These are phyloP conservation scores for Pseudozyma pruni DNA, from an alignment of 1,284 basidiomycete genomes.

Conservation along the genomic window DNA sequence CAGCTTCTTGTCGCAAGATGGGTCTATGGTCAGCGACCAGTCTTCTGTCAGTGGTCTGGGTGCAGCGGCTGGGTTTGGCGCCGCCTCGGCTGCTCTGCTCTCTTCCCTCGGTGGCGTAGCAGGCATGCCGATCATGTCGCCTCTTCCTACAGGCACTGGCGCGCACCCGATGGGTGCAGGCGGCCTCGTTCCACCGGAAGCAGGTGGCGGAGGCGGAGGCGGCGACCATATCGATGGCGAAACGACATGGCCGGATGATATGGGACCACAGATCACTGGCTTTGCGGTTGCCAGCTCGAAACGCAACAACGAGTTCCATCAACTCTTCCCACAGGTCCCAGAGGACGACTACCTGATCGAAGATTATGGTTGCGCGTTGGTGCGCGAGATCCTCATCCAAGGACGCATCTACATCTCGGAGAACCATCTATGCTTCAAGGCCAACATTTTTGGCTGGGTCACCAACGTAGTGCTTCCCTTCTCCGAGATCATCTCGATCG, in stretches of 20 bases:
- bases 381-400: conserved; percentile 95
- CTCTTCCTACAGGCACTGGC: conserved; percentile 46
- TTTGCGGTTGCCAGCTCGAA: conserved; percentile 97
- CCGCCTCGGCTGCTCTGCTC: conserved; percentile 50
- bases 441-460: conserved; percentile 99
- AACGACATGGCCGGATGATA: conserved; percentile 45
- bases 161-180: conserved; percentile 23
- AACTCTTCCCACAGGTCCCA: conserved; percentile 83
- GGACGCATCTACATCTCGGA: conserved; percentile 96
- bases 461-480: conserved; percentile 93
- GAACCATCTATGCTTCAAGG: conserved; percentile 97
- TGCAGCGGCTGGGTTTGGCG: conserved; percentile 56
- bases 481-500: conserved; percentile 85
- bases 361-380: conserved; percentile 97
- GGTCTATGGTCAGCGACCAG: conserved; percentile 43
- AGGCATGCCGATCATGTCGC: conserved; percentile 33
- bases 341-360: conserved; percentile 98
- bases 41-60: conserved; percentile 51
- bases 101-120: conserved; percentile 44
- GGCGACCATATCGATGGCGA: conserved; percentile 50
- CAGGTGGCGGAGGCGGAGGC: conserved; percentile 32
- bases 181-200: conserved; percentile 30
- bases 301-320: conserved; percentile 94
- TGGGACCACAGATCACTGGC: conserved; percentile 71
- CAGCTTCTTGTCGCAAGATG: conserved; percentile 47